Conservation (phyloP, 208 protist genomes). For the Crithidia thermophila region DNA sequence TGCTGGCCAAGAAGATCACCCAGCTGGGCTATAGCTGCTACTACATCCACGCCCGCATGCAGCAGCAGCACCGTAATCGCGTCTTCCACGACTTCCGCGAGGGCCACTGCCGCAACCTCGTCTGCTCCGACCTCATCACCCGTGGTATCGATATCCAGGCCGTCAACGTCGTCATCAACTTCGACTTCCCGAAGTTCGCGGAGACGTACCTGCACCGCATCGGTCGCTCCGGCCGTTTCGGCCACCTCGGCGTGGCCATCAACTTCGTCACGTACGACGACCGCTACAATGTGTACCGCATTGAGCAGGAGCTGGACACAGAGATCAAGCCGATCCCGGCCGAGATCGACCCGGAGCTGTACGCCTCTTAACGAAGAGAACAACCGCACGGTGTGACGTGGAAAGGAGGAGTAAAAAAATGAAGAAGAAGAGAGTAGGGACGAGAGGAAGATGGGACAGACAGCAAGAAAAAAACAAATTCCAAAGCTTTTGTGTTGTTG, state of each 20-base stretch:
- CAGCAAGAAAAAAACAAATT: constrained; percentile 10
- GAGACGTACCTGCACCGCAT: constrained; percentile 99
- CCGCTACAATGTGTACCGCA: constrained; percentile 96
- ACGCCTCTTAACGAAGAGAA: constrained; percentile 89
- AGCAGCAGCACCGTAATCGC: constrained; percentile 97
- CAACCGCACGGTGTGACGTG: too few relatives aligned
- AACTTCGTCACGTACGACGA: constrained; percentile 99
- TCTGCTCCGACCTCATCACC: constrained; percentile 99
- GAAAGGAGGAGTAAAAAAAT: neutral
- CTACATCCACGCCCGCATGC: constrained; percentile 99
- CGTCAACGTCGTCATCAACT: constrained; percentile 99
- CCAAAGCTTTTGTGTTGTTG: too few relatives aligned
- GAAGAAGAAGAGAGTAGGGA: neutral
- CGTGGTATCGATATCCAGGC: constrained; percentile 99
- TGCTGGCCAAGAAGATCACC: constrained; percentile 99
- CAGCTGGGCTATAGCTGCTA: constrained; percentile 99
- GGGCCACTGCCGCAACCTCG: constrained; percentile 98
- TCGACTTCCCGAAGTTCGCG: constrained; percentile 99
- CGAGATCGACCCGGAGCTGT: constrained; percentile 96
- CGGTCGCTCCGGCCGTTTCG: constrained; percentile 96
- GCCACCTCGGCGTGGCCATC: constrained; percentile 98
- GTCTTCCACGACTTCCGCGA: constrained; percentile 99
- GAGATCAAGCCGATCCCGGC: constrained; percentile 99
- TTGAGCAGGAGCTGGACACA: constrained; percentile 99
- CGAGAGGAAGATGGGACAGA: constrained; percentile 3